A percentile compares a stretch with the other conserved stretches of the same genome.
Evolutionary conservation across 2,329 filamentous ascomycete genomes (phyloP).

Genomic region (Ceratocystis eucalypticola): DNA sequence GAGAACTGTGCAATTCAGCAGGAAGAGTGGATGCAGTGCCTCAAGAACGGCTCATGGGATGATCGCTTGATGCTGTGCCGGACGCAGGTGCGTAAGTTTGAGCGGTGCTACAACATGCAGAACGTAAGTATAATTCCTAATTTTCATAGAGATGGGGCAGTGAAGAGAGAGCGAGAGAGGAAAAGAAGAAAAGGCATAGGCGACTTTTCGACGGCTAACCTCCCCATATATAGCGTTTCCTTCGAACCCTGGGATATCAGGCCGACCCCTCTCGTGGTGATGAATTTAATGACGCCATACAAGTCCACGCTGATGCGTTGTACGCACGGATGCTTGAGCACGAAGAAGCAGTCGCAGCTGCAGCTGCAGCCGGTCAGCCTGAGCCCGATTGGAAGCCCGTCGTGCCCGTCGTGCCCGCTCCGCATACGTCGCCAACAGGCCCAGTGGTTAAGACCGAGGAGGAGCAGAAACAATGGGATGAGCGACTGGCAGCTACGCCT

Average conservation of each 20-base stretch:
- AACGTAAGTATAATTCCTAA: conserved; percentile 38
- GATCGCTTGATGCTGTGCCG: conserved; percentile 69
- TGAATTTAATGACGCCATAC: conserved; percentile 70
- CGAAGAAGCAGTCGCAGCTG: conserved; percentile 59
- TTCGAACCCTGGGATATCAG: conserved; percentile 82
- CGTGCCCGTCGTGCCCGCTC: conserved; percentile 28
- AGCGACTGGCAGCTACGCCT: conserved; percentile 43
- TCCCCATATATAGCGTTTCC: conserved; percentile 48
- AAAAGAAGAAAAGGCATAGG: neutral
- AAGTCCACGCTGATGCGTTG: conserved; percentile 87
- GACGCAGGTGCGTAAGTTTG: conserved; percentile 61
- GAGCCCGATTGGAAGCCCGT: conserved; percentile 47
- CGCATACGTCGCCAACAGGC: neutral
- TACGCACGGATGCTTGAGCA: conserved; percentile 79
- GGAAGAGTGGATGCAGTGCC: conserved; percentile 69
- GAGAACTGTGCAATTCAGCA: conserved; percentile 91
- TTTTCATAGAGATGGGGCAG: too few relatives aligned
- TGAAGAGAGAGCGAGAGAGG: neutral
- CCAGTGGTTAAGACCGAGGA: conserved; percentile 25
- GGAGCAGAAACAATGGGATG: conserved; percentile 38
- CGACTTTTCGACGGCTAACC: neutral
- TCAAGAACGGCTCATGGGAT: conserved; percentile 53
- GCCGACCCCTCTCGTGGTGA: conserved; percentile 49
- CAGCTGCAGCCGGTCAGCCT: conserved; percentile 46
- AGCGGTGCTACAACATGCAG: conserved; percentile 82